Evolutionary conservation across 176 grass and related monocot species (phyloP).

Genomic region (Oryza rufipogon): DNA sequence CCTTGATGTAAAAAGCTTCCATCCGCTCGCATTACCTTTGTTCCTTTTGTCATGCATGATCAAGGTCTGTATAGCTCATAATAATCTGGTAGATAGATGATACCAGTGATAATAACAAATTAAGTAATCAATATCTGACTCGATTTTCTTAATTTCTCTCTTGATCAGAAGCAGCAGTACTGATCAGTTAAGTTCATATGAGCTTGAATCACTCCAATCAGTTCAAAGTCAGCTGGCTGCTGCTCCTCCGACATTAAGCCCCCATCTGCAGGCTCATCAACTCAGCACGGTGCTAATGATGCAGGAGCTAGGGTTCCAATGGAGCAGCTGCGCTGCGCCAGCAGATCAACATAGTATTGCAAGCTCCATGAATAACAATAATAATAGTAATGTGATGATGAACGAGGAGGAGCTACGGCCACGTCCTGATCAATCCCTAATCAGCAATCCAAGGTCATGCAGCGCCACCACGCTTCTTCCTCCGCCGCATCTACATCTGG

Average conservation of each 20-base stretch:
- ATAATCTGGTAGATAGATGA: neutral
- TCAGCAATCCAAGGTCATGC: constrained; percentile 22
- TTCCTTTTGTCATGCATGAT: constrained; percentile 40
- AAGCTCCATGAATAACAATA: neutral
- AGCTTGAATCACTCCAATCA: constrained; percentile 45
- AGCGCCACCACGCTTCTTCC: neutral
- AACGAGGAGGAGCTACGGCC: constrained; percentile 45
- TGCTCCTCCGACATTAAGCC: constrained; percentile 23
- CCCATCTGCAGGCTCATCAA: constrained; percentile 36
- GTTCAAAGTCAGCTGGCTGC: constrained; percentile 28
- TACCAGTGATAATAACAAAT: neutral
- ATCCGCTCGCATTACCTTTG: neutral
- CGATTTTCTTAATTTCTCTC: neutral
- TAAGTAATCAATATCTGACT: neutral
- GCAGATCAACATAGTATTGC: constrained; percentile 1
- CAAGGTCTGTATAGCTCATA: neutral
- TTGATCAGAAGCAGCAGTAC: constrained; percentile 42
- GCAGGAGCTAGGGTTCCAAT: constrained; percentile 91
- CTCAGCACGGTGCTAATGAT: constrained; percentile 57
- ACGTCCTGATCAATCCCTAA: neutral
- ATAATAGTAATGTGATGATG: constrained; percentile 19
- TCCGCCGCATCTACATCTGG: neutral
- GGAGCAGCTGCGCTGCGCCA: constrained; percentile 39
- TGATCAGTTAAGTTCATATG: constrained; percentile 37
- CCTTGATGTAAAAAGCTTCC: constrained; percentile 26